Conservation (phyloP, 345 rosid genomes). For the Camelina hispida region DNA sequence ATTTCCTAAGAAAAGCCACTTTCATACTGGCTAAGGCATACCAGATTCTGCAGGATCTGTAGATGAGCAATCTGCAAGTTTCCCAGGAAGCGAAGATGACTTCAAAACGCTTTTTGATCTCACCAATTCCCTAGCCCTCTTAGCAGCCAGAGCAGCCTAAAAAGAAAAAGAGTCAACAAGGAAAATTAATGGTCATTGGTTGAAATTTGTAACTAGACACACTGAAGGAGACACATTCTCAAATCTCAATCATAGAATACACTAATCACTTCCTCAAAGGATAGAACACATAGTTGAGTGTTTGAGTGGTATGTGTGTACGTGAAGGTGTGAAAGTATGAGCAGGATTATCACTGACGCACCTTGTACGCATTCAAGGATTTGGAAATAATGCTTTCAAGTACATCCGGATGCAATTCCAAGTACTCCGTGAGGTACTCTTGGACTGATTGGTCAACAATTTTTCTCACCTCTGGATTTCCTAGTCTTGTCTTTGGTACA, state of each 20-base stretch:
- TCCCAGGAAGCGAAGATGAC: slow-evolving; percentile 98
- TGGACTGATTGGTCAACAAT: slow-evolving; percentile 94
- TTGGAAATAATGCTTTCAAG: slow-evolving; percentile 93
- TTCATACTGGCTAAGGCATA: slow-evolving; percentile 48
- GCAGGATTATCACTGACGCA: slow-evolving; percentile 33
- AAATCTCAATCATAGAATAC: slow-evolving; percentile 1
- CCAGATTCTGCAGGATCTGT: slow-evolving; percentile 93
- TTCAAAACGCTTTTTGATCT: slow-evolving; percentile 85
- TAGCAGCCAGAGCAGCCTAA: slow-evolving; percentile 99
- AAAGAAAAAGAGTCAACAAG: slow-evolving; percentile 21
- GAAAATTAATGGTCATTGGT: slow-evolving; percentile 1
- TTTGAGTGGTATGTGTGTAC: neutral
- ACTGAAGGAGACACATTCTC: neutral
- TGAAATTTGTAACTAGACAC: slow-evolving; percentile 1
- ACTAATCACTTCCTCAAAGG: neutral
- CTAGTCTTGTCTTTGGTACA: slow-evolving; percentile 85
- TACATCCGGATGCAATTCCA: slow-evolving; percentile 96
- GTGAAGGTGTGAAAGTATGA: slow-evolving; percentile 15
- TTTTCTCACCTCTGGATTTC: slow-evolving; percentile 96
- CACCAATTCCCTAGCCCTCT: slow-evolving; percentile 95
- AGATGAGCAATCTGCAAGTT: slow-evolving; percentile 96
- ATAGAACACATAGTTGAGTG: slow-evolving; percentile 3
- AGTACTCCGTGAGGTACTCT: slow-evolving; percentile 89
- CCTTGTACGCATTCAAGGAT: slow-evolving; percentile 95
- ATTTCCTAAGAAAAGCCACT: slow-evolving; percentile 50